These are phyloP conservation scores for Baeospora myosura DNA, from an alignment of 1,284 basidiomycete genomes.

Conservation along the genomic window DNA sequence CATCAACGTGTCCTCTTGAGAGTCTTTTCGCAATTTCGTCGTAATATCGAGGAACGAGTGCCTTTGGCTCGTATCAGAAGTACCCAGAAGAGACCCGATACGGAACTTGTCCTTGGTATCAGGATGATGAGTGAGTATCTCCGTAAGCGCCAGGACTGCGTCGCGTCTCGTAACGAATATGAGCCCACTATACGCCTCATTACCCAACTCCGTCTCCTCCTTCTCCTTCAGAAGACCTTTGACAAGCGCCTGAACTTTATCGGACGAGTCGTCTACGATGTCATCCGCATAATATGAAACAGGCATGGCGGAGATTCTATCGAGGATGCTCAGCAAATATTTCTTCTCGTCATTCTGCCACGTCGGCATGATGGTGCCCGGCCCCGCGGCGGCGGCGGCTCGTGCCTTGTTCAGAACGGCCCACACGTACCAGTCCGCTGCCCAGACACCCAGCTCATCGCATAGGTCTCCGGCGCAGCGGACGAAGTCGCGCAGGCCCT, in stretches of 20 bases:
- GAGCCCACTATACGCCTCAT: conserved; percentile 60
- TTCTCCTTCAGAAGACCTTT: conserved; percentile 51
- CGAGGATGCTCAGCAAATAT: conserved; percentile 47
- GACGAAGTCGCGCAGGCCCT: conserved; percentile 52
- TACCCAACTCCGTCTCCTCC: conserved; percentile 34
- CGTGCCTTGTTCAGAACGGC: conserved; percentile 48
- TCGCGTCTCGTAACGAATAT: conserved; percentile 72
- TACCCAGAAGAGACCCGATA: conserved; percentile 56
- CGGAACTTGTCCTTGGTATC: conserved; percentile 40
- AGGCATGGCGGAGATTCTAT: conserved; percentile 32
- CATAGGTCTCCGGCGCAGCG: conserved; percentile 52
- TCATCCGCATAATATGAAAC: conserved; percentile 42
- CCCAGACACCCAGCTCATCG: conserved; percentile 59
- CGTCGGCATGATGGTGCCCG: conserved; percentile 39
- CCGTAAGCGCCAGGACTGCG: conserved; percentile 55
- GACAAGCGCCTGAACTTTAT: conserved; percentile 53
- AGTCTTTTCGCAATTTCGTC: conserved; percentile 41
- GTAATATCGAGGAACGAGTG: conserved; percentile 66
- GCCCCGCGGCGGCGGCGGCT: conserved; percentile 32
- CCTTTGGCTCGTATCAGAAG: conserved; percentile 48
- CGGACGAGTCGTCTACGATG: conserved; percentile 42
- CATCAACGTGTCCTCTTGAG: conserved; percentile 46
- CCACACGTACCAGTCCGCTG: conserved; percentile 67
- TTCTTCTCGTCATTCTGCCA: conserved; percentile 54
- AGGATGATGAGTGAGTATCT: conserved; percentile 54